phyloP scores from a whole-genome alignment of 371 early-diverging fungal genomes.

The Syncephalastrum sp. region DNA sequence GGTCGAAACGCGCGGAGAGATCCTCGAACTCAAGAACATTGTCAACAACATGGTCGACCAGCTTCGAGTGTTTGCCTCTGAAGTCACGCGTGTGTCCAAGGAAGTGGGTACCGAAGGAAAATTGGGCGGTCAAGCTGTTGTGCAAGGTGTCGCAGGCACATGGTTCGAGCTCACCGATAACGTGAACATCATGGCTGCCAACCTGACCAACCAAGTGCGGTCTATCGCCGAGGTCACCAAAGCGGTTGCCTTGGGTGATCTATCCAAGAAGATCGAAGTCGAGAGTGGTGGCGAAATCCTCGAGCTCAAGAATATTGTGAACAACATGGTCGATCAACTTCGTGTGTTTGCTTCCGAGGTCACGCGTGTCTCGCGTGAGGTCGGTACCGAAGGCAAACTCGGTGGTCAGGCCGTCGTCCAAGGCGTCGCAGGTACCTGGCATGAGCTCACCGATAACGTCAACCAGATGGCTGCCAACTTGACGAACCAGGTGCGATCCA shows the following conservation, averaged over 20 bases:
- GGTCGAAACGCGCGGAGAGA: slow-evolving; percentile 61
- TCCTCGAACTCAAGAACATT: slow-evolving; percentile 61
- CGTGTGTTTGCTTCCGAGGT: slow-evolving; percentile 37
- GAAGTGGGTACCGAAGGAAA: slow-evolving; percentile 58
- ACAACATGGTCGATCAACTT: slow-evolving; percentile 47
- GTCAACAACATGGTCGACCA: slow-evolving; percentile 65
- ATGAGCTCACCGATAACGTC: slow-evolving; percentile 48
- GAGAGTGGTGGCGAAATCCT: slow-evolving; percentile 33
- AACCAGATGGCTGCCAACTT: slow-evolving; percentile 43
- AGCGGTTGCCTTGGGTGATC: slow-evolving; percentile 54
- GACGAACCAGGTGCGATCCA: slow-evolving; percentile 50
- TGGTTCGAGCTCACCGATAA: slow-evolving; percentile 63
- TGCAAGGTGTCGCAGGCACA: slow-evolving; percentile 52
- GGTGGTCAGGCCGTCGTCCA: slow-evolving; percentile 42
- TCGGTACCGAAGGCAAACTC: slow-evolving; percentile 50
- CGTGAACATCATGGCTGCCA: slow-evolving; percentile 45
- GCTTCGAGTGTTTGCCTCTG: slow-evolving; percentile 54
- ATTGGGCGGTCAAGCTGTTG: slow-evolving; percentile 49
- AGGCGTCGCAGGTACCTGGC: slow-evolving; percentile 54
- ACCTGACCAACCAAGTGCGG: slow-evolving; percentile 51
- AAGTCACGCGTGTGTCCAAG: slow-evolving; percentile 55
- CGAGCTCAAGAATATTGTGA: slow-evolving; percentile 34
- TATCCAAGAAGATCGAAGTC: slow-evolving; percentile 32
- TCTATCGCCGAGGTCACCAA: slow-evolving; percentile 56
- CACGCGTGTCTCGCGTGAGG: slow-evolving; percentile 33